phyloP scores from a whole-genome alignment of 306 rosid genomes.

The Casuarina equisetifolia region DNA sequence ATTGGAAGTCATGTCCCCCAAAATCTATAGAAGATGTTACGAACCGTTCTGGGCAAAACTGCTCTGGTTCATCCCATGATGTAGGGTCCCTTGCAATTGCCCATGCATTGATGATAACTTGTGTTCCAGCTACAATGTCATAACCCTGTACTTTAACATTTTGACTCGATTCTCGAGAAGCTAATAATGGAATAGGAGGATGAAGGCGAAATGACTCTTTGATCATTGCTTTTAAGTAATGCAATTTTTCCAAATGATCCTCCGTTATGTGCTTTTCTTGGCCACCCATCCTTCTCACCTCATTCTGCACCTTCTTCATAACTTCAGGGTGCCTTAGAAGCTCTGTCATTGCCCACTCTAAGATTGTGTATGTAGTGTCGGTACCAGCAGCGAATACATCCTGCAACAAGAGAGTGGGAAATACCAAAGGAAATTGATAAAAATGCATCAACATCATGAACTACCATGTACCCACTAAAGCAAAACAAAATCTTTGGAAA shows the following conservation, averaged over 20 bases:
- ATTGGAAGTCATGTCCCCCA: slow-evolving; percentile 32
- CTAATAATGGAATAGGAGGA: slow-evolving; percentile 44
- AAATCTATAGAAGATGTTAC: slow-evolving; percentile 18
- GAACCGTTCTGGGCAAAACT: slow-evolving; percentile 43
- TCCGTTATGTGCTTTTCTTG: slow-evolving; percentile 28
- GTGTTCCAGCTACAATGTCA: slow-evolving; percentile 4
- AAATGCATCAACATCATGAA: too few species aligned
- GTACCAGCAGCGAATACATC: slow-evolving; percentile 35
- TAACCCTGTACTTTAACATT: slow-evolving; percentile 10
- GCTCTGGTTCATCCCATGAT: slow-evolving; percentile 36
- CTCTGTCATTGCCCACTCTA: slow-evolving; percentile 58
- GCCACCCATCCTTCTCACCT: slow-evolving; percentile 20
- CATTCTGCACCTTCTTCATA: slow-evolving; percentile 40
- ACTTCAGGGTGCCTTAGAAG: slow-evolving; percentile 40
- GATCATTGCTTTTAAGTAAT: slow-evolving; percentile 48
- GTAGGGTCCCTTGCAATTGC: slow-evolving; percentile 41
- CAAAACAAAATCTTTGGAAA: too few species aligned
- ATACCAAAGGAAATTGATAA: background rate
- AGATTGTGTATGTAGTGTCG: slow-evolving; percentile 35
- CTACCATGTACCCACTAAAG: background rate
- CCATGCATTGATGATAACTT: slow-evolving; percentile 38
- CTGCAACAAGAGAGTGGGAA: background rate
- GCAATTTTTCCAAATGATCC: slow-evolving; percentile 37
- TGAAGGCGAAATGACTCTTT: slow-evolving; percentile 44
- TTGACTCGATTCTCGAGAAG: slow-evolving; percentile 37